Evolutionary conservation across 176 grass and related monocot genomes (phyloP), one percentile per base, ranked within the genome.

Genomic region (Paspalum vaginatum): DNA sequence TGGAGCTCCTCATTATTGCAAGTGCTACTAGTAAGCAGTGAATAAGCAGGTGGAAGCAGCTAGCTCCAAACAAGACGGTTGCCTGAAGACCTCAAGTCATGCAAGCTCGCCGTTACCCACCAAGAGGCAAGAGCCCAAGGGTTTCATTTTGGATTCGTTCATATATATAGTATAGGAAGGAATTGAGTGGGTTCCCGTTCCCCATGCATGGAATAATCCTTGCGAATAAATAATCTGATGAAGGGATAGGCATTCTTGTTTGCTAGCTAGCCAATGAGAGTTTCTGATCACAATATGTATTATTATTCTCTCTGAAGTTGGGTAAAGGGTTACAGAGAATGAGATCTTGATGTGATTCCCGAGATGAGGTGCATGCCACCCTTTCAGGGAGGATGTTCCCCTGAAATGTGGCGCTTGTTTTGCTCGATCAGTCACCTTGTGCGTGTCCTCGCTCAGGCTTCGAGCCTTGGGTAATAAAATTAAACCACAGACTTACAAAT

Each of bases 331-430:
- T 21, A 12, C 2, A 50, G 42, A 51, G n/a, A 65, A 48, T 26
- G 21, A 13, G 51, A 42, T 57, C 41, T 24, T n/a, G 51, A 68
- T 52, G 53, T 43, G 42, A 47, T 75, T 59, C 64, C 40, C 13
- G 39, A 69, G 70, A 65, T 68, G 22, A 22, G 63, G 48, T 59
- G 43, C 66, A 25, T 46, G 61, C 77, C 84, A 74, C 77, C 17
- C 43, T 86, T 86, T 68, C 74, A 68, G 84, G 84, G 9, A 58
- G 7, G 61, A 26, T 75, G 85, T 52, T 68, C 21, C 85, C 70
- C 11, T 50, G 70, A 86, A 81, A 81, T 61, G n/a, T 61, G 85
- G 61, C 50, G 43, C 70, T 68, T 81, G 78, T 68, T 86, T 86
- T 57, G 55, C 52, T 68, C n/a, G n/a, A n/a, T n/a, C 54, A 6